Evolutionary conservation across 1,139 yeast genomes (phyloP).

Genomic region (Taiozyma onychis): DNA sequence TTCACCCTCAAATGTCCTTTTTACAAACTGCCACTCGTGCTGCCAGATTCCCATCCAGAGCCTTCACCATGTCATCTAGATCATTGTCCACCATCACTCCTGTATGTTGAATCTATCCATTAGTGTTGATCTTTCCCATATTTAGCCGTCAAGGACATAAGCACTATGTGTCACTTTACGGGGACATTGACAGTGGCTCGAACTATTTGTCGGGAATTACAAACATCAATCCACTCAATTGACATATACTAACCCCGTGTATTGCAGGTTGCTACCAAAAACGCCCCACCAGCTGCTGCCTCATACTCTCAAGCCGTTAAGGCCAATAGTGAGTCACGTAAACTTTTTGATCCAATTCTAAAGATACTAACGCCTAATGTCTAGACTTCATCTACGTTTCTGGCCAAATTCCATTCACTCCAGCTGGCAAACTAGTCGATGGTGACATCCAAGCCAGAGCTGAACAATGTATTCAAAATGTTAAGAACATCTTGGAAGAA

Average conservation of each 20-base stretch:
- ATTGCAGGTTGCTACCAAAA: slow-evolving; percentile 53
- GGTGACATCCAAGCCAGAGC: slow-evolving; percentile 78
- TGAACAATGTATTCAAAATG: slow-evolving; percentile 77
- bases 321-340: slow-evolving; percentile 54
- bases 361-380: neutral
- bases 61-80: slow-evolving; percentile 29
- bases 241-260: slow-evolving; percentile 2
- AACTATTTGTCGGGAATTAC: neutral
- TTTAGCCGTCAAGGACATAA: neutral
- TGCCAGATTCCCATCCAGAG: slow-evolving; percentile 18
- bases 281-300: slow-evolving; percentile 95
- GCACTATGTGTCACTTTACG: neutral
- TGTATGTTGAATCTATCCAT: slow-evolving; percentile 28
- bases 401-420: slow-evolving; percentile 90
- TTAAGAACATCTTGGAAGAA: slow-evolving; percentile 69
- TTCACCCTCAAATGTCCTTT: slow-evolving; percentile 15
- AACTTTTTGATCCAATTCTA: neutral
- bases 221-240: neutral
- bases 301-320: slow-evolving; percentile 92
- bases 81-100: slow-evolving; percentile 40
- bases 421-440: slow-evolving; percentile 74
- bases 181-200: neutral
- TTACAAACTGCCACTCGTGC: slow-evolving; percentile 19
- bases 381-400: slow-evolving; percentile 81
- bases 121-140: neutral